Conservation (phyloP, 352 stramenopile species). For the Phytophthora sansomeana region DNA sequence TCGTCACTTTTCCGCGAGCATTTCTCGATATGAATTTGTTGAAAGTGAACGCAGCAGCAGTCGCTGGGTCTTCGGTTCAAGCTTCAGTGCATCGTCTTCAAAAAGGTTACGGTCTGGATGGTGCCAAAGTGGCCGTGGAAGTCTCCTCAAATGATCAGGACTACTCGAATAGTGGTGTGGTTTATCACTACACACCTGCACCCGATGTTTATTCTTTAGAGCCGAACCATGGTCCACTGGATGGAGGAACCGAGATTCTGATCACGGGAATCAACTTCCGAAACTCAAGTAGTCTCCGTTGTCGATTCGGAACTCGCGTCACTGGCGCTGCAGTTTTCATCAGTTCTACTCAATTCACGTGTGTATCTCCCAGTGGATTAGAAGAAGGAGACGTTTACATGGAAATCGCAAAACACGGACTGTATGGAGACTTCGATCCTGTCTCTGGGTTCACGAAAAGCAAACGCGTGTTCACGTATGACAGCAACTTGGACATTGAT, state of each 20-base stretch:
- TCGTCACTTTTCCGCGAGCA: slow-evolving; percentile 47
- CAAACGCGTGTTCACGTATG: slow-evolving; percentile 81
- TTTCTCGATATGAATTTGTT: slow-evolving; percentile 51
- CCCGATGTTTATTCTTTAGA: slow-evolving; percentile 63
- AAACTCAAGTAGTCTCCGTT: slow-evolving; percentile 73
- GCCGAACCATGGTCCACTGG: slow-evolving; percentile 78
- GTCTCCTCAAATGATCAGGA: slow-evolving; percentile 91
- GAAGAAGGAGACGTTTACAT: slow-evolving; percentile 53
- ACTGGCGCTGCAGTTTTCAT: slow-evolving; percentile 63
- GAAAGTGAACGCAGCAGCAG: slow-evolving; percentile 27
- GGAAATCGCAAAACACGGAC: slow-evolving; percentile 77
- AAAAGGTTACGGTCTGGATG: slow-evolving; percentile 50
- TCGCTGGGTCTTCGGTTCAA: slow-evolving; percentile 27
- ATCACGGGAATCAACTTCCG: slow-evolving; percentile 80
- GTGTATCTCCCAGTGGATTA: slow-evolving; percentile 61
- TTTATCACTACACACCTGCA: slow-evolving; percentile 76
- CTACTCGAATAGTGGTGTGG: slow-evolving; percentile 55
- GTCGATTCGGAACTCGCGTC: slow-evolving; percentile 64
- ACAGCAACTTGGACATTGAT: slow-evolving; percentile 65
- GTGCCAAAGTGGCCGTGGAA: slow-evolving; percentile 83
- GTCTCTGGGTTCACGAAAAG: slow-evolving; percentile 51
- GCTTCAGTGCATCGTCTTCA: slow-evolving; percentile 32
- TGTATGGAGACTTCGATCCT: slow-evolving; percentile 17
- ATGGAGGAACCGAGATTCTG: slow-evolving; percentile 86
- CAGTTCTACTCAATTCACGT: slow-evolving; percentile 73